phyloP scores from a whole-genome alignment of 495 filamentous ascomycete species.

The Clohesyomyces aquaticus region DNA sequence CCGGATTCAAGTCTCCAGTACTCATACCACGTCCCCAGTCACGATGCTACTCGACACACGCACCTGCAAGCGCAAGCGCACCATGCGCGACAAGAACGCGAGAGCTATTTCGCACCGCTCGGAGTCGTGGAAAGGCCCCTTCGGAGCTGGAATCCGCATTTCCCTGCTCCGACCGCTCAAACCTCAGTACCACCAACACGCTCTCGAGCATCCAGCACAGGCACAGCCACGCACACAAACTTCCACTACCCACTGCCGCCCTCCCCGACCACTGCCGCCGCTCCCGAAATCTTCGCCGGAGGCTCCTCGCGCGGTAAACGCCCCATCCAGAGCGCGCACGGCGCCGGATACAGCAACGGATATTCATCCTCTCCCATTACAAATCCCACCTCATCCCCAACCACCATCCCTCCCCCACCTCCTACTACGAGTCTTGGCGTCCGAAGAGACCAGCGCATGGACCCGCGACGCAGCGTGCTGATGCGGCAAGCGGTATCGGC shows the following conservation, averaged over 20 bases:
- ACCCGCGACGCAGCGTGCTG: constrained; percentile 23
- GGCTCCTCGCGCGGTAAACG: not conserved
- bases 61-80: no score
- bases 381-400: not conserved
- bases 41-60: constrained; percentile 8
- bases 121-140: not conserved
- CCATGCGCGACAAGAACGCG: no score
- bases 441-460: not conserved
- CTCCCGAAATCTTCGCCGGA: not conserved
- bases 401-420: not conserved
- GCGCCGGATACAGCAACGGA: not conserved
- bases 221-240: not conserved
- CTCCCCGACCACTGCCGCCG: not conserved
- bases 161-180: no score
- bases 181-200: no score
- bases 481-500: constrained; percentile 27
- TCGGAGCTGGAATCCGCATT: not conserved
- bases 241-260: not conserved
- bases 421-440: not conserved
- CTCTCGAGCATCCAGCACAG: no score
- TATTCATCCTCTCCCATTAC: not conserved
- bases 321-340: not conserved
- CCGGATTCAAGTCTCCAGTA: constrained; percentile 27
- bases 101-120: not conserved
- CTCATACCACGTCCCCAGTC: constrained; percentile 1